These are phyloP conservation scores for Botrytis cinerea DNA, from an alignment of 2,329 filamentous ascomycete genomes.

Conservation along the genomic window DNA sequence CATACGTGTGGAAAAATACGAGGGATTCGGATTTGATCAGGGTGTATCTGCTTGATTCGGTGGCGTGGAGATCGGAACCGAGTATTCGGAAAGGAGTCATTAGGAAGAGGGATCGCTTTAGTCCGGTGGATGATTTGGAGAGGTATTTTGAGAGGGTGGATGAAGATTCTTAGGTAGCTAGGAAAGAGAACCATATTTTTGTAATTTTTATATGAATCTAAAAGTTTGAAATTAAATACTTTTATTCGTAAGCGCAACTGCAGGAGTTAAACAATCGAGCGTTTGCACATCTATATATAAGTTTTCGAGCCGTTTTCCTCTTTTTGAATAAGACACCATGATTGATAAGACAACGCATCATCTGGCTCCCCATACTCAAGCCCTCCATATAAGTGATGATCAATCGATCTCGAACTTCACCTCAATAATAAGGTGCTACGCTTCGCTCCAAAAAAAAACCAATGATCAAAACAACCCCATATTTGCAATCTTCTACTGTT, in stretches of 20 bases:
- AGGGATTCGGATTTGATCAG: background rate
- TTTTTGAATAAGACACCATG: background rate
- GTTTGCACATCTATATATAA: background rate
- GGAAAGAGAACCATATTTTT: fast-evolving
- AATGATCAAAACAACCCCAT: background rate
- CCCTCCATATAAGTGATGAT: background rate
- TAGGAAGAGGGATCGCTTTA: background rate
- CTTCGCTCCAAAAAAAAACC: background rate
- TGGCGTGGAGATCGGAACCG: background rate
- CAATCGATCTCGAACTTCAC: background rate
- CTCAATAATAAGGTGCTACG: background rate
- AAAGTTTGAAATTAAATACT: background rate
- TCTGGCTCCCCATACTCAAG: background rate
- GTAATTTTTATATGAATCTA: background rate
- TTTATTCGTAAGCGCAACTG: background rate
- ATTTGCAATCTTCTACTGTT: background rate
- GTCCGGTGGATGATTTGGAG: background rate
- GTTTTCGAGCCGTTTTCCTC: background rate
- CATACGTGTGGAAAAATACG: background rate
- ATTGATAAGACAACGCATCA: background rate
- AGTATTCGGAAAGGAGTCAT: background rate
- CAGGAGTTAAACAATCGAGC: background rate
- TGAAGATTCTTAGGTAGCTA: background rate
- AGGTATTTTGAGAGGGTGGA: background rate
- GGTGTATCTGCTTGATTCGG: background rate